These are phyloP conservation scores for Gossypium australe DNA, from an alignment of 345 rosid species.

Conservation along the genomic window DNA sequence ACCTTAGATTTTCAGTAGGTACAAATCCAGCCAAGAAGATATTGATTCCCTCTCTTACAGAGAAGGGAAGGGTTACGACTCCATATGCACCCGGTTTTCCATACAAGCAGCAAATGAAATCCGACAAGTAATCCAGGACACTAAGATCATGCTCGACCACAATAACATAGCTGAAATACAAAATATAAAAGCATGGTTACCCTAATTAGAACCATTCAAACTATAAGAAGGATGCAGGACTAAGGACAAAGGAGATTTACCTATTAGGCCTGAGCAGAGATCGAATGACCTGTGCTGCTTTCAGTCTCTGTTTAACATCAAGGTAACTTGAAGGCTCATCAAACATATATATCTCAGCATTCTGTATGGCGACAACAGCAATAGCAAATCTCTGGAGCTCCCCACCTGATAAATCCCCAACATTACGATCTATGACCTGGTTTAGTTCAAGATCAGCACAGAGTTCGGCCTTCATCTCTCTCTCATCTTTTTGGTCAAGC, in stretches of 20 bases:
- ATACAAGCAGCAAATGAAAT: slow-evolving; percentile 93
- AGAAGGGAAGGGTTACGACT: slow-evolving; percentile 95
- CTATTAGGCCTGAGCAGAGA: slow-evolving; percentile 88
- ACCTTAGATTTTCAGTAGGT: slow-evolving; percentile 88
- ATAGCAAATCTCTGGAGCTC: slow-evolving; percentile 98
- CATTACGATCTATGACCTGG: slow-evolving; percentile 90
- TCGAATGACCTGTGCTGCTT: slow-evolving; percentile 94
- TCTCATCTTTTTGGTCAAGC: slow-evolving; percentile 89
- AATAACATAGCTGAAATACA: slow-evolving; percentile 75
- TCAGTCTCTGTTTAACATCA: slow-evolving; percentile 96
- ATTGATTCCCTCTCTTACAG: slow-evolving; percentile 97
- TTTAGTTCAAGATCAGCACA: slow-evolving; percentile 82
- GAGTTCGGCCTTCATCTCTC: slow-evolving; percentile 64
- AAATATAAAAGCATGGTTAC: neutral
- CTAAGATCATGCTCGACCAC: slow-evolving; percentile 99
- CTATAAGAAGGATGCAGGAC: neutral
- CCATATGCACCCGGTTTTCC: slow-evolving; percentile 99
- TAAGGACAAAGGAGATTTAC: slow-evolving; percentile 29
- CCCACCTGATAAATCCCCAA: slow-evolving; percentile 94
- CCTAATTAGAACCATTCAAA: neutral
- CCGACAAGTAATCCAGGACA: slow-evolving; percentile 92
- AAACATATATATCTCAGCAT: slow-evolving; percentile 97
- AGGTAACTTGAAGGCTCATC: slow-evolving; percentile 99
- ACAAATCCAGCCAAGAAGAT: slow-evolving; percentile 96
- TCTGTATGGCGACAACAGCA: slow-evolving; percentile 91